phyloP scores from a whole-genome alignment of 108 stramenopile species.

The Skeletonema potamos region DNA sequence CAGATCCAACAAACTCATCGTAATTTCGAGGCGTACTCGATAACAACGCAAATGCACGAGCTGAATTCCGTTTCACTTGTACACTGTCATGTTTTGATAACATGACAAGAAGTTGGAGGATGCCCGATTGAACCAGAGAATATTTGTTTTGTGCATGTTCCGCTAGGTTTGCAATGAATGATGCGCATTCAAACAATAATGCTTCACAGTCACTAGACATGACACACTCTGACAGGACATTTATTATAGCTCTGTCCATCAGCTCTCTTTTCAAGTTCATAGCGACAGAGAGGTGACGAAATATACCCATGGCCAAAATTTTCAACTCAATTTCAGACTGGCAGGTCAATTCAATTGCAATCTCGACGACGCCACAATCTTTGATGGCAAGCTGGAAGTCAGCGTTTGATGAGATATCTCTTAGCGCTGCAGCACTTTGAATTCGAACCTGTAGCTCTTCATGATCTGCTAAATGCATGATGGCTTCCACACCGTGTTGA shows the following conservation, averaged over 20 bases:
- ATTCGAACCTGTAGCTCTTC: slow-evolving; percentile 43
- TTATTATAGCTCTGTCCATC: slow-evolving; percentile 59
- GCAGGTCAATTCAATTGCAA: slow-evolving; percentile 53
- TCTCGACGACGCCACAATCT: slow-evolving; percentile 55
- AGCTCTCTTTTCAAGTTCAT: slow-evolving; percentile 59
- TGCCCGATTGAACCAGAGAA: slow-evolving; percentile 37
- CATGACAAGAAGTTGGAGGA: slow-evolving; percentile 18
- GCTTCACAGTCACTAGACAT: slow-evolving; percentile 23
- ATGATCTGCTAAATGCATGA: slow-evolving; percentile 45
- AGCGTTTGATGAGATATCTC: slow-evolving; percentile 70
- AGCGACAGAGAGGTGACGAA: slow-evolving; percentile 67
- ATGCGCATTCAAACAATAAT: slow-evolving; percentile 44
- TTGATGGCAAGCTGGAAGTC: slow-evolving; percentile 68
- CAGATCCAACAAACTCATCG: slow-evolving; percentile 12
- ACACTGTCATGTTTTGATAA: slow-evolving; percentile 16
- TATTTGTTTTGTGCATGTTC: slow-evolving; percentile 49
- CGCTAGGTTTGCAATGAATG: slow-evolving; percentile 48
- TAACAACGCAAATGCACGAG: slow-evolving; percentile 33
- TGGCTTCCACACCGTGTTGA: slow-evolving; percentile 56
- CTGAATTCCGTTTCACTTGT: slow-evolving; percentile 21
- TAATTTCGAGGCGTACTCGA: slow-evolving; percentile 28
- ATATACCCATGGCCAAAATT: slow-evolving; percentile 55
- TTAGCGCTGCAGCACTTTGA: slow-evolving; percentile 74
- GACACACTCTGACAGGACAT: slow-evolving; percentile 51
- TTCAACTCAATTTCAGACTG: slow-evolving; percentile 52